Base-by-base conservation (phyloP, 306 rosid genomes). In the Quercus robur region DNA sequence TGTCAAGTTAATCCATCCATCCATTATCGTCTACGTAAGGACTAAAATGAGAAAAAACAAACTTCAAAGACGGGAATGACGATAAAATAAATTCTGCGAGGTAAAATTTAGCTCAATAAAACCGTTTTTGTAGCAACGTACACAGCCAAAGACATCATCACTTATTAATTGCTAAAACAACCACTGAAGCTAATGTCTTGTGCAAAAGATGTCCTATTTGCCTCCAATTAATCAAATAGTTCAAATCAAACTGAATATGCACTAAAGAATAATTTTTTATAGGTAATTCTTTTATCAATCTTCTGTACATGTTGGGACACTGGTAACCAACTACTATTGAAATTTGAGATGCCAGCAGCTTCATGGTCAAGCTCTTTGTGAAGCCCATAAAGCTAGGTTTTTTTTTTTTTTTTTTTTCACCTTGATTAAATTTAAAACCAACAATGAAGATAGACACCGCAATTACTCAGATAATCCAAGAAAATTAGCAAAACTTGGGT, bases 401-500 rank as follows among this genome's bases (percentile, higher is more conserved):
- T 46, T 23, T 38, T 28, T 28, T 1, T 12, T 9, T 38, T 38
- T 6, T 14, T 46, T 20, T 19, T 12, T 5, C 18, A 44, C 28
- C 72, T 17, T 19, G 10, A 1, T 33, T 19, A 52, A 54, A 20
- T 21, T 7, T n/a, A 20, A 70, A 31, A 30, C 25, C 63, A 25
- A 8, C 6, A 33, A 68, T 31, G 80, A 28, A 61, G 44, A 78
- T 77, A 44, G 25, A 62, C 21, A 73, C 14, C 26, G 55, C 56
- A 72, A 6, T 56, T 52, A 8, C 67, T 90, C 85, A 80, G 28
- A 91, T 44, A 84, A 81, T 89, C 81, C 98, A 44, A 93, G 92
- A 81, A 90, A 95, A 79, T 84, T 82, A 35, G 89, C 44, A 63
- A 95, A 95, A 81, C 97, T 91, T 12, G 91, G 73, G 89, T 91